Conservation (phyloP, 2,329 filamentous ascomycete species). For the Talaromyces sp. region DNA sequence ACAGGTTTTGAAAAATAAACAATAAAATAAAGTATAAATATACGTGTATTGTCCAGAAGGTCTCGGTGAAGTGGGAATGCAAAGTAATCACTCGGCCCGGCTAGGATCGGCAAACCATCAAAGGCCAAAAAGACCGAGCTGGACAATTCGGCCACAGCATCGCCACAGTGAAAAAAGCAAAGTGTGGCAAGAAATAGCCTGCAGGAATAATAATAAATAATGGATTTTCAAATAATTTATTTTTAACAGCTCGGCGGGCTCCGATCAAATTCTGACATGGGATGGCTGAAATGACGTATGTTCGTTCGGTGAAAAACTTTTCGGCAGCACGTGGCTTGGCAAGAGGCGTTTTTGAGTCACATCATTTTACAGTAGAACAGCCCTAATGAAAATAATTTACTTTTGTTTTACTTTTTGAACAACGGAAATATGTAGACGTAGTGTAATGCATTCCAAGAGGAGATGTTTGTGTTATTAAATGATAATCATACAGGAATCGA, state of each 20-base stretch:
- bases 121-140: not conserved
- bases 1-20: not conserved
- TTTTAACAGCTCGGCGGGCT: not conserved
- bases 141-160: not conserved
- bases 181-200: not conserved
- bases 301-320: not conserved
- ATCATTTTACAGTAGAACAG: not conserved
- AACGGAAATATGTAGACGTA: not conserved
- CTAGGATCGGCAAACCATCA: not conserved
- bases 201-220: not conserved
- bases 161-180: not conserved
- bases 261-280: not conserved
- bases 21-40: not conserved
- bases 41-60: not conserved
- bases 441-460: not conserved
- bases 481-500: conserved; percentile 9
- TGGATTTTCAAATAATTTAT: not conserved
- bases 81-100: not conserved
- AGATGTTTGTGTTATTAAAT: not conserved
- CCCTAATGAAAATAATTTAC: not conserved
- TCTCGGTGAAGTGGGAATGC: too few species aligned
- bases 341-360: not conserved
- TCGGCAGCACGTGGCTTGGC: not conserved
- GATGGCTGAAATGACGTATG: not conserved
- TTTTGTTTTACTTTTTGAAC: not conserved